Conservation (phyloP, 371 early-diverging fungal genomes). For the Polyrhizophydium stewartii region DNA sequence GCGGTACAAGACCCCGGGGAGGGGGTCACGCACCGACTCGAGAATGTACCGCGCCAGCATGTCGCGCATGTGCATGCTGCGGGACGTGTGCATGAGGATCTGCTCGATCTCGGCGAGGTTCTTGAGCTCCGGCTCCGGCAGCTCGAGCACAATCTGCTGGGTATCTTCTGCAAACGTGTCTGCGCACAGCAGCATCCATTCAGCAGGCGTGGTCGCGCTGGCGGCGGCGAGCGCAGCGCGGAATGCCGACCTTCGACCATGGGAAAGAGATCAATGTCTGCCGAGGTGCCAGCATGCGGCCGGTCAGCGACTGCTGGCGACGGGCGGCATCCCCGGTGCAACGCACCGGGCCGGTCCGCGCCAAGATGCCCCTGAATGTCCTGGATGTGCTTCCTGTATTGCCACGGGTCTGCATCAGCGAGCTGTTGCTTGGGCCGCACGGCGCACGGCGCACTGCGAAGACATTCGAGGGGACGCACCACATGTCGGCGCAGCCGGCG, state of each 20-base stretch:
- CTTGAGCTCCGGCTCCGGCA: conserved; percentile 59
- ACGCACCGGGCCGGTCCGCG: conserved; percentile 19
- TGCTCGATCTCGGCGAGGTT: conserved; percentile 62
- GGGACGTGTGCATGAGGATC: conserved; percentile 37
- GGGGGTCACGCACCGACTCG: conserved; percentile 15
- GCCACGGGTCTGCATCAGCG: too few relatives aligned
- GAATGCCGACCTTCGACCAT: too few relatives aligned
- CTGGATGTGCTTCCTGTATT: conserved; percentile 24
- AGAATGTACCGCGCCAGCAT: conserved; percentile 20
- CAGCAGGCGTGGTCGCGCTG: too few relatives aligned
- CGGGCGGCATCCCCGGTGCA: too few relatives aligned
- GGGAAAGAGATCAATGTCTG: too few relatives aligned
- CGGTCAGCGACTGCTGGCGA: too few relatives aligned
- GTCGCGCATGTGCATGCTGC: conserved; percentile 22
- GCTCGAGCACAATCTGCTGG: conserved; percentile 18
- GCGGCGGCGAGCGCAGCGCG: too few relatives aligned
- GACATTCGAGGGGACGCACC: conserved; percentile 48
- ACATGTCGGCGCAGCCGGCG: conserved; percentile 73
- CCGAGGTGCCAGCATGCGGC: too few relatives aligned
- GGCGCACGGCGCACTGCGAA: background rate
- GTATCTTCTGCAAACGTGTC: conserved; percentile 5
- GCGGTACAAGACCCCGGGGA: too few relatives aligned
- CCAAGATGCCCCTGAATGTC: conserved; percentile 22
- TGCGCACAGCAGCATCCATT: too few relatives aligned
- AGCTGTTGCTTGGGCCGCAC: background rate